Conservation (phyloP, 2,329 filamentous ascomycete genomes). For the Cercospora sesami region DNA sequence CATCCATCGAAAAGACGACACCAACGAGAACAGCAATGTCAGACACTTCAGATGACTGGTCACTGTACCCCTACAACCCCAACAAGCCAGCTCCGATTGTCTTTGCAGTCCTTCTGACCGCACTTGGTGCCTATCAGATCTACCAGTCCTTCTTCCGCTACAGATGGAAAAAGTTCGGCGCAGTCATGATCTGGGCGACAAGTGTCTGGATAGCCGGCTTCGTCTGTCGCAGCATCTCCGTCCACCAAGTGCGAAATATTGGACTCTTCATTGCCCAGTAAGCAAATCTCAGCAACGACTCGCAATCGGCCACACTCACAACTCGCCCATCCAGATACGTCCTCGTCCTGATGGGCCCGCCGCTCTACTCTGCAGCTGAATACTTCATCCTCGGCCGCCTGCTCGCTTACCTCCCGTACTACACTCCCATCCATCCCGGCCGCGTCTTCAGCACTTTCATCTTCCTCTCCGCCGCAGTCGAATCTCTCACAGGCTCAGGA, state of each 20-base stretch:
- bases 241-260: conserved; percentile 52
- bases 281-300: not conserved
- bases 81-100: conserved; percentile 57
- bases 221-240: conserved; percentile 54
- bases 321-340: conserved; percentile 26
- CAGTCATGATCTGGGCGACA: conserved; percentile 32
- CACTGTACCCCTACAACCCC: conserved; percentile 42
- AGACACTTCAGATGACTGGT: conserved; percentile 22
- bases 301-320: not conserved
- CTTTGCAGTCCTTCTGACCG: conserved; percentile 52
- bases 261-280: conserved; percentile 44
- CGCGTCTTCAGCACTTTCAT: conserved; percentile 61
- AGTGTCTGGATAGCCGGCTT: conserved; percentile 52
- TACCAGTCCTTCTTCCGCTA: conserved; percentile 52
- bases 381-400: conserved; percentile 62
- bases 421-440: conserved; percentile 59
- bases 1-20: not conserved
- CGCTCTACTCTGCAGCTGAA: conserved; percentile 60
- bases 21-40: conserved; percentile 8
- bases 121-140: conserved; percentile 52
- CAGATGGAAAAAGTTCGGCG: conserved; percentile 32
- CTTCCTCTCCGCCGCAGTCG: conserved; percentile 53
- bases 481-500: conserved; percentile 55
- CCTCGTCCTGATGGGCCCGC: conserved; percentile 50
- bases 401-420: conserved; percentile 62